Percentiles rank a stretch among this genome's conserved stretches.
Evolutionary conservation across 2,329 filamentous ascomycete genomes (phyloP).

Genomic region (Epichloe glyceriae): DNA sequence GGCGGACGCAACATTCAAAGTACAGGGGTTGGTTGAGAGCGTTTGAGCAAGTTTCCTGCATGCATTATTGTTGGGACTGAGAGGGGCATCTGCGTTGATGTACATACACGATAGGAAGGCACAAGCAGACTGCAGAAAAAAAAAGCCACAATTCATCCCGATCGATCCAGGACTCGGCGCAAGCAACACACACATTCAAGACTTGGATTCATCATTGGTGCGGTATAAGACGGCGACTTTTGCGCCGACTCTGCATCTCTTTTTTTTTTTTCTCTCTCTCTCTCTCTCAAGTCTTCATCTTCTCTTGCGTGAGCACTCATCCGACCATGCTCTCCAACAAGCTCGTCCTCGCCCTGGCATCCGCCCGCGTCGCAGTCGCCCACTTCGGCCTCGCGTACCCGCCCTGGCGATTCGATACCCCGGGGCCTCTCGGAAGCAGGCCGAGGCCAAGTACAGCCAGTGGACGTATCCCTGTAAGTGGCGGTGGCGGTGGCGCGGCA

Average conservation of each 20-base stretch:
- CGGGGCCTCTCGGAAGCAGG: conserved; percentile 24
- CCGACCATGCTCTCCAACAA: conserved; percentile 17
- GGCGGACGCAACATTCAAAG: too few relatives aligned
- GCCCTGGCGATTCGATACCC: conserved; percentile 34
- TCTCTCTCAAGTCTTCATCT: too few relatives aligned
- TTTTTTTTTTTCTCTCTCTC: too few relatives aligned
- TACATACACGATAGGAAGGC: too few relatives aligned
- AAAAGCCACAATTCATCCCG: too few relatives aligned
- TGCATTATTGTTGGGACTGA: not conserved
- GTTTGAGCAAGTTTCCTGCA: conserved; percentile 29
- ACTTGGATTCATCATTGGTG: too few relatives aligned
- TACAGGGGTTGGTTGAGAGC: conserved; percentile 14
- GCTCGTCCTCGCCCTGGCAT: conserved; percentile 21
- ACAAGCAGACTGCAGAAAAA: too few relatives aligned
- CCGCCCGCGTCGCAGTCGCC: conserved; percentile 26
- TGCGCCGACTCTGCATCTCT: too few relatives aligned
- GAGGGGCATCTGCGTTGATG: not conserved
- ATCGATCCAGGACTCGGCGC: too few relatives aligned
- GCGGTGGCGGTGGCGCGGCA: not conserved
- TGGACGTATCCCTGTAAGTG: conserved; percentile 38
- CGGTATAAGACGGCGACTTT: too few relatives aligned
- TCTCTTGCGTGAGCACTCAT: too few relatives aligned
- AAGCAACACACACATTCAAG: too few relatives aligned
- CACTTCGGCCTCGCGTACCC: conserved; percentile 38
- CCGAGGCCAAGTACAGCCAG: conserved; percentile 30